Base-by-base conservation (phyloP, 2,329 filamentous ascomycete genomes). In the Fusarium sp. region DNA sequence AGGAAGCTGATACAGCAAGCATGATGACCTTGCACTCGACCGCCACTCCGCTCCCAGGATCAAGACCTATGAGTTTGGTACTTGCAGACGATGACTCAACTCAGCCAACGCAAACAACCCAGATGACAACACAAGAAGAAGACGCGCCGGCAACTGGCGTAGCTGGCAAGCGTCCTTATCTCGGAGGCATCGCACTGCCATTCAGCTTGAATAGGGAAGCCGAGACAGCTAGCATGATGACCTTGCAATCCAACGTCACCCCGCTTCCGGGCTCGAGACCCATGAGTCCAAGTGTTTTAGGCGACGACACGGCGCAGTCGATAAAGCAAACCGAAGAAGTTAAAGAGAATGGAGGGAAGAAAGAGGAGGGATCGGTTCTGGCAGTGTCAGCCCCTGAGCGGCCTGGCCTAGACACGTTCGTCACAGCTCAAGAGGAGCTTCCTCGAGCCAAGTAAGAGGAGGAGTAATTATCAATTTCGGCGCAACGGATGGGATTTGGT, bases 151-250 rank as follows among this genome's bases (percentile, higher is more conserved):
- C 86, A 69, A 84, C 89, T 0, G 89, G 88, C 0, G 84, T 87
- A 4, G 85, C 87, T 0, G 89, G 89, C 7, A 93, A 91, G 77
- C 85, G 93, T 5, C 91, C 93, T 0, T 91, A 90, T 50, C 85
- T 93, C 9, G 90, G 89, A 10, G 91, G 92, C 0, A 89, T 94
- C 31, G 92, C 93, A 0, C 89, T 94, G 73, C 93, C 93, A 0
- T 95, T 95, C 79, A 93, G 89, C 61, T 80, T 95, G 13, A 88
- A 88, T 63, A 88, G 87, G 72, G 88, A 92, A n/a, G 88, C 89
- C 4, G 88, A 90, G 4, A 93, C 90, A 22, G 91, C 91, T 1
- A 94, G 92, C 81, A 94, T 93, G 88, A 83, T 92, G 59, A 94
- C 93, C 0, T 82, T 94, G 29, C 84, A 85, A 40, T 89, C 88